phyloP scores from a whole-genome alignment of 2,329 filamentous ascomycete species.

The Cladophialophora bantiana region DNA sequence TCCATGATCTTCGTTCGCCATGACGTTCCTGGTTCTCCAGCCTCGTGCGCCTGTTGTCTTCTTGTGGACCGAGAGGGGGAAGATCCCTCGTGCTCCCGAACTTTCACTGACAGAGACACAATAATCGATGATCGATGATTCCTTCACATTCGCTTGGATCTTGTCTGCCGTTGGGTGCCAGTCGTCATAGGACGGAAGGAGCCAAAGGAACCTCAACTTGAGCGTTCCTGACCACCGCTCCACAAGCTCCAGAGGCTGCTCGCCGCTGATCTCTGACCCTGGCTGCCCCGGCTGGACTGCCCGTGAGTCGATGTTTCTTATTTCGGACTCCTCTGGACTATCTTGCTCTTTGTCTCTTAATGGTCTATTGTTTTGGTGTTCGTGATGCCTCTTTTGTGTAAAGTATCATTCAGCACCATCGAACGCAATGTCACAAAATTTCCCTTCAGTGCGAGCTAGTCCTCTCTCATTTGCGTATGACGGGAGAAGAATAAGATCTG shows the following conservation, averaged over 20 bases:
- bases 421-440: background rate
- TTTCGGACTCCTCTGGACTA: background rate
- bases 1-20: background rate
- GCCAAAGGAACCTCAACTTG: background rate
- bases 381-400: background rate
- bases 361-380: background rate
- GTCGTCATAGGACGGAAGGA: conserved; percentile 1
- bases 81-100: background rate
- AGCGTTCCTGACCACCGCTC: conserved; percentile 1
- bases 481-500: background rate
- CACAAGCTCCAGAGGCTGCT: background rate
- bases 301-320: background rate
- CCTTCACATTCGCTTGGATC: background rate
- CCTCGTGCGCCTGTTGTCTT: background rate
- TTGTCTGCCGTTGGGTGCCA: background rate
- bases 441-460: conserved; percentile 1
- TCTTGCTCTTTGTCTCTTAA: background rate
- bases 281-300: background rate
- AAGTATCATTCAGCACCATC: background rate
- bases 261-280: background rate
- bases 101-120: background rate
- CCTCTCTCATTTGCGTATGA: background rate
- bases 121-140: background rate
- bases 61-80: background rate
- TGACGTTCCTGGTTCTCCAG: conserved; percentile 4